phyloP scores from a whole-genome alignment of 73 alveolate genomes.

The Paramecium sonneborni region DNA sequence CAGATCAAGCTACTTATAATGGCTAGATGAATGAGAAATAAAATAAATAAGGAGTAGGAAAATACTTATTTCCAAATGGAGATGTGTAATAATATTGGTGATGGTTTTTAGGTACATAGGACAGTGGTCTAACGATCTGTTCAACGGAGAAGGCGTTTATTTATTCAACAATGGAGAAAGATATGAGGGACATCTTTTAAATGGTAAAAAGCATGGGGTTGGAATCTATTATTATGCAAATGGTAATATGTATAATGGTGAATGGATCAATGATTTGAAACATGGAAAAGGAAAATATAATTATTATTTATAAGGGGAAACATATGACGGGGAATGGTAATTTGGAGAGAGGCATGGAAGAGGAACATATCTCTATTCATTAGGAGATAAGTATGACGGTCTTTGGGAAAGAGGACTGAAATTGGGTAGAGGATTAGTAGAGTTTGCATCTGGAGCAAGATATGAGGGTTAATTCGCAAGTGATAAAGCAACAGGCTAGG shows the following conservation, averaged over 20 bases:
- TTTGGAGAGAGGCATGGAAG: slow-evolving; percentile 30
- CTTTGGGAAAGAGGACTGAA: slow-evolving; percentile 43
- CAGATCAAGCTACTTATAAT: neutral
- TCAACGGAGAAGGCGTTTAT: slow-evolving; percentile 62
- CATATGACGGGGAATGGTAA: slow-evolving; percentile 65
- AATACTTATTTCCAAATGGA: slow-evolving; percentile 1
- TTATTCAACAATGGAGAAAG: slow-evolving; percentile 61
- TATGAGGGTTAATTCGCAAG: neutral
- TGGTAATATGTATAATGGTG: slow-evolving; percentile 57
- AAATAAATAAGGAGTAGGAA: neutral
- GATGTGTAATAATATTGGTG: neutral
- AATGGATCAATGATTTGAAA: slow-evolving; percentile 49
- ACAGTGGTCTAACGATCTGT: slow-evolving; percentile 58
- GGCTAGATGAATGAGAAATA: neutral
- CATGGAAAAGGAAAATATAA: slow-evolving; percentile 59
- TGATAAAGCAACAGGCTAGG: slow-evolving; percentile 45
- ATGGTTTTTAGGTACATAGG: slow-evolving; percentile 14
- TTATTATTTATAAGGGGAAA: neutral
- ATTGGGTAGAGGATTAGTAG: slow-evolving; percentile 14
- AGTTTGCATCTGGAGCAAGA: slow-evolving; percentile 47
- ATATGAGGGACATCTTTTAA: slow-evolving; percentile 59
- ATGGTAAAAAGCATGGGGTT: slow-evolving; percentile 58
- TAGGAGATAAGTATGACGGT: slow-evolving; percentile 42
- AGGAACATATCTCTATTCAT: neutral
- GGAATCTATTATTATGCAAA: slow-evolving; percentile 48